A percentile compares a stretch with the other conserved stretches of the same genome.
Evolutionary conservation across 306 rosid genomes (phyloP).

Genomic region (Geum urbanum): DNA sequence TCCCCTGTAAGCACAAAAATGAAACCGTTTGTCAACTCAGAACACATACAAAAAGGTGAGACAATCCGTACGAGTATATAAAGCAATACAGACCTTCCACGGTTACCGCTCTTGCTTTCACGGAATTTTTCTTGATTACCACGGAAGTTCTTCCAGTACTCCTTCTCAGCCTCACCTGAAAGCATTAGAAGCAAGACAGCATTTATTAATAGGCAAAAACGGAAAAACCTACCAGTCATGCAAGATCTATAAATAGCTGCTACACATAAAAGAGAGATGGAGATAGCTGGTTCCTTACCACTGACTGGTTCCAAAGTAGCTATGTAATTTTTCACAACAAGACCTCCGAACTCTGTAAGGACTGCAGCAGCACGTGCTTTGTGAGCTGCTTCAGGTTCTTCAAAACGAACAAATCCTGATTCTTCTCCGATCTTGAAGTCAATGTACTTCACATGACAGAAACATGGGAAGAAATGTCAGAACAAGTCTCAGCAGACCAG

Average conservation of each 20-base stretch:
- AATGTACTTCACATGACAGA: slow-evolving; percentile 42
- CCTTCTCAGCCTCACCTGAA: slow-evolving; percentile 79
- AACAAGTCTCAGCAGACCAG: slow-evolving; percentile 8
- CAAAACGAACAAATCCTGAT: slow-evolving; percentile 77
- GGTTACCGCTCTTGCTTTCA: slow-evolving; percentile 35
- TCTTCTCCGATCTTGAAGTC: slow-evolving; percentile 87
- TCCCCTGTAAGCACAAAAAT: slow-evolving; percentile 47
- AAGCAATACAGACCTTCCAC: slow-evolving; percentile 60
- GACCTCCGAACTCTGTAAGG: slow-evolving; percentile 63
- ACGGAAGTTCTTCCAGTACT: slow-evolving; percentile 74
- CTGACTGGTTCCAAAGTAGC: slow-evolving; percentile 72
- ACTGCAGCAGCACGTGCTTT: slow-evolving; percentile 90
- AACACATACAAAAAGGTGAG: background rate
- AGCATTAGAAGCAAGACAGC: slow-evolving; percentile 14
- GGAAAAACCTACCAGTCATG: background rate
- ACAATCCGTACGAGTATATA: too few species aligned
- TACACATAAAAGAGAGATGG: background rate
- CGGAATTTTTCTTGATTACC: slow-evolving; percentile 54
- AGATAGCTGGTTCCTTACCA: slow-evolving; percentile 39
- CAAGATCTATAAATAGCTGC: background rate
- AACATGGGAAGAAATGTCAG: slow-evolving; percentile 16
- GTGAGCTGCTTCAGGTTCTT: slow-evolving; percentile 74
- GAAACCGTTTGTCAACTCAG: background rate
- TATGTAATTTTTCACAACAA: slow-evolving; percentile 64
- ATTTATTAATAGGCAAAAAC: background rate